phyloP scores from a whole-genome alignment of 805 yeast genomes.

The Myxozyma nipponensis region DNA sequence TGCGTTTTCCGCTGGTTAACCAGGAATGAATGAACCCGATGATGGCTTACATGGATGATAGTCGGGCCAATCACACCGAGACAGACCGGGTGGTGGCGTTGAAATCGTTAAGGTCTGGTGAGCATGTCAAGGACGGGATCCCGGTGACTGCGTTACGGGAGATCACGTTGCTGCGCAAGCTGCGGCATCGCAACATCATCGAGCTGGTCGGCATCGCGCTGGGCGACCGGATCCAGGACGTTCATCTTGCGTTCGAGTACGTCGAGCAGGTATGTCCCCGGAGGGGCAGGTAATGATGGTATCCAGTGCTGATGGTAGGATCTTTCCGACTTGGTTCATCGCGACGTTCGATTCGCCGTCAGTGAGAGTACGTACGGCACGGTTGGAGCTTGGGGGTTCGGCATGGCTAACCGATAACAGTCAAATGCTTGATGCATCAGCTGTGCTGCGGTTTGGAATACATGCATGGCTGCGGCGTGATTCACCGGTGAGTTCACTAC shows the following conservation, averaged over 20 bases:
- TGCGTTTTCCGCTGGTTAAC: no score
- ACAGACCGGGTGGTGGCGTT: slow-evolving; percentile 73
- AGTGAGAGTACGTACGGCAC: slow-evolving; percentile 16
- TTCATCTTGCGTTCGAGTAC: slow-evolving; percentile 87
- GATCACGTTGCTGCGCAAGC: slow-evolving; percentile 72
- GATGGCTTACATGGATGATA: neutral
- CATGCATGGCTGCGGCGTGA: slow-evolving; percentile 14
- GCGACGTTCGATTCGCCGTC: slow-evolving; percentile 16
- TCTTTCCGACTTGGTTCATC: slow-evolving; percentile 22
- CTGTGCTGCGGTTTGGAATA: slow-evolving; percentile 21
- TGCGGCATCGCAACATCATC: slow-evolving; percentile 75
- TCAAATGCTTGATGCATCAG: slow-evolving; percentile 23
- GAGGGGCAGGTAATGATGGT: no score
- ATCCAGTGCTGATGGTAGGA: no score
- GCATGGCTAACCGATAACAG: neutral
- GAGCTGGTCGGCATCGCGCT: slow-evolving; percentile 83
- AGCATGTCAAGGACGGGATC: slow-evolving; percentile 76
- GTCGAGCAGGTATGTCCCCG: slow-evolving; percentile 61
- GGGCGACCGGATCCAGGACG: slow-evolving; percentile 52
- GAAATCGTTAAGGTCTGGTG: slow-evolving; percentile 72
- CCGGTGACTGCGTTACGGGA: slow-evolving; percentile 93
- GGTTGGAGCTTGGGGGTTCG: no score
- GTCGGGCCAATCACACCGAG: slow-evolving; percentile 64
- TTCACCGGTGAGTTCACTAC: slow-evolving; percentile 12
- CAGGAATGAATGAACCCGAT: no score